Conservation (phyloP, 2,329 filamentous ascomycete genomes). For the Plectosphaerella sp. region DNA sequence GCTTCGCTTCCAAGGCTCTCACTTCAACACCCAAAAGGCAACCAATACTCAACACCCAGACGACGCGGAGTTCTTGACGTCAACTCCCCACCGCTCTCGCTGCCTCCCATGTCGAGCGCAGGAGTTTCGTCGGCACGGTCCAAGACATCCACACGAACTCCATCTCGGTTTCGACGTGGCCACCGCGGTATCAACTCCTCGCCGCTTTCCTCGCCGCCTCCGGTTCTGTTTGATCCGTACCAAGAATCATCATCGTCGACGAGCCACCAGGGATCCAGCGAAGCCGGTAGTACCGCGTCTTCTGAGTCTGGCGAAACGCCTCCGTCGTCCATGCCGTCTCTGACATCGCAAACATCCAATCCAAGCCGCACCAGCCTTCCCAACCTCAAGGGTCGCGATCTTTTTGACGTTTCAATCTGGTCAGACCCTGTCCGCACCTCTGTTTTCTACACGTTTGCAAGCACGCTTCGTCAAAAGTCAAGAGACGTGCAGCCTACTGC, state of each 20-base stretch:
- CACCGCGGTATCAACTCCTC: conserved; percentile 36
- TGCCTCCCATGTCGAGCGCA: too few relatives aligned
- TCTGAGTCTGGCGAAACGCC: conserved; percentile 42
- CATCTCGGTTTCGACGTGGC: not conserved
- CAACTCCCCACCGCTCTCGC: too few relatives aligned
- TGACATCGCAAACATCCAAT: conserved; percentile 32
- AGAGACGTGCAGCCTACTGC: conserved; percentile 58
- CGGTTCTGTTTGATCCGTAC: conserved; percentile 47
- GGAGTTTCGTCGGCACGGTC: not conserved
- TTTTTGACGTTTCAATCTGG: conserved; percentile 70
- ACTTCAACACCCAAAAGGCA: too few relatives aligned
- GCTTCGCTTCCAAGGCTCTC: too few relatives aligned
- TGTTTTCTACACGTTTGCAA: conserved; percentile 69
- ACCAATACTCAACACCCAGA: too few relatives aligned
- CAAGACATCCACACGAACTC: not conserved
- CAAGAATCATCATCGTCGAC: conserved; percentile 28
- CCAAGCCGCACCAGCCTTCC: conserved; percentile 34
- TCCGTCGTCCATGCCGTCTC: conserved; percentile 31
- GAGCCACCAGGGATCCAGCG: conserved; percentile 25
- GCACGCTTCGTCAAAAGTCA: conserved; percentile 61
- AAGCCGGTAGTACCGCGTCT: conserved; percentile 31
- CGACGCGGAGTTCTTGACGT: too few relatives aligned
- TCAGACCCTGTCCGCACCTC: conserved; percentile 62
- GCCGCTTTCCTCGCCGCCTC: conserved; percentile 53
- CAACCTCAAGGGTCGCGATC: conserved; percentile 65